These are phyloP conservation scores for Porodaedalea pini DNA, from an alignment of 1,284 basidiomycete species.

Conservation along the genomic window DNA sequence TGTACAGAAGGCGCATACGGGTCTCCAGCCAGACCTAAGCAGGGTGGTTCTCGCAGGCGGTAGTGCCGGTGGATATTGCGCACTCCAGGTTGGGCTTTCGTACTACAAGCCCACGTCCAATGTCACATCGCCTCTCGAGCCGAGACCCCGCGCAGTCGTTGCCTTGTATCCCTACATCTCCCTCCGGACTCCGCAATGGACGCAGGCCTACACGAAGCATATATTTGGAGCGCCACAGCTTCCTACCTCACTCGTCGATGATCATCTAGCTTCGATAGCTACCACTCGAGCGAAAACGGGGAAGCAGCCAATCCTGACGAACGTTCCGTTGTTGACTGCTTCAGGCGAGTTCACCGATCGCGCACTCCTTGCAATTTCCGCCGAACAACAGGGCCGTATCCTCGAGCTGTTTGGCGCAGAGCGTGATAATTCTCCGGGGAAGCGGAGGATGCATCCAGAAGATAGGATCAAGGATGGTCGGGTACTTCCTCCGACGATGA, in stretches of 20 bases:
- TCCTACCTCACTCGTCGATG: conserved; percentile 8
- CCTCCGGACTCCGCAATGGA: conserved; percentile 9
- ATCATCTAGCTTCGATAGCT: conserved; percentile 8
- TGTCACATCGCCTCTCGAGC: background rate
- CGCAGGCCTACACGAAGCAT: conserved; percentile 11
- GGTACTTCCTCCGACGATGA: conserved; percentile 6
- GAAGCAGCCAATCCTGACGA: conserved; percentile 11
- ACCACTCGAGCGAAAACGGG: background rate
- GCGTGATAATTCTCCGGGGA: conserved; percentile 6
- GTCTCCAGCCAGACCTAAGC: conserved; percentile 1
- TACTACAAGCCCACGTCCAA: background rate
- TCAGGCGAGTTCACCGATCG: background rate
- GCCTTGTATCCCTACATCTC: conserved; percentile 9
- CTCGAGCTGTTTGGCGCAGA: conserved; percentile 15
- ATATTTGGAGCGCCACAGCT: conserved; percentile 6
- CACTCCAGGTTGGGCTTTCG: conserved; percentile 13
- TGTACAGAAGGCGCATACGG: background rate
- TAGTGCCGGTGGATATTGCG: conserved; percentile 18
- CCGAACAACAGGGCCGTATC: conserved; percentile 11
- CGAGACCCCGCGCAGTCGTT: conserved; percentile 4
- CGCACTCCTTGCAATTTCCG: background rate
- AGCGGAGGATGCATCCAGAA: conserved; percentile 9
- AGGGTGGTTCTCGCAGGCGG: conserved; percentile 8
- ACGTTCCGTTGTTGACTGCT: background rate
- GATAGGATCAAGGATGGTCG: conserved; percentile 15